Conservation (phyloP, 2,329 filamentous ascomycete genomes). For the Penicillium sp. region DNA sequence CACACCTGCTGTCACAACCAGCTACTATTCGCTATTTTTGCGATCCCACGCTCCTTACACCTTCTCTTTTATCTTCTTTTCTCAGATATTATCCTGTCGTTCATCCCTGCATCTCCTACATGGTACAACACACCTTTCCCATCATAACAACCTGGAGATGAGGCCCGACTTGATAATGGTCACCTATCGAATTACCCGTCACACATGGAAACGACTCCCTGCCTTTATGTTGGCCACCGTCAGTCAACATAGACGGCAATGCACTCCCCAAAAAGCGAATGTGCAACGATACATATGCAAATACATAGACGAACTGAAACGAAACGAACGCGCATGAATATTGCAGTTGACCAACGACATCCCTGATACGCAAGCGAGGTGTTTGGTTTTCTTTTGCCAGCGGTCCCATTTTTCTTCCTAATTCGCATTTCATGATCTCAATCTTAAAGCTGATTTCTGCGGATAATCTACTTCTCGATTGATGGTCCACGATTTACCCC, state of each 20-base stretch:
- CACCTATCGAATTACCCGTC: constrained; percentile 19
- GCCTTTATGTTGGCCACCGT: constrained; percentile 1
- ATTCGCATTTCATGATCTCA: constrained; percentile 10
- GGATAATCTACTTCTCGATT: background rate
- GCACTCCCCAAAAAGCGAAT: constrained; percentile 18
- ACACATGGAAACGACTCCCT: constrained; percentile 9
- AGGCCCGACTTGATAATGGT: constrained; percentile 6
- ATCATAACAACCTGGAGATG: background rate
- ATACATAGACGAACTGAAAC: constrained; percentile 28
- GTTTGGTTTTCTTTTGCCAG: constrained; percentile 24
- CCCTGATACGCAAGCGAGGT: constrained; percentile 24
- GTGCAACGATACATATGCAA: constrained; percentile 26
- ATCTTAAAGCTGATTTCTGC: constrained; percentile 7
- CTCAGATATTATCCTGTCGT: constrained; percentile 9
- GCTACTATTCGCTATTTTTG: constrained; percentile 6
- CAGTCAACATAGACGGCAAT: constrained; percentile 4
- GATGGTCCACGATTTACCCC: constrained; percentile 1
- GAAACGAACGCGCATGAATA: constrained; percentile 26
- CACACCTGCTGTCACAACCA: constrained; percentile 1
- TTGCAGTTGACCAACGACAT: constrained; percentile 22
- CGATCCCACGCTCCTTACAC: constrained; percentile 18
- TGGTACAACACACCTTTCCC: background rate
- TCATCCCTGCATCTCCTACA: constrained; percentile 1
- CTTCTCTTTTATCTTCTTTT: constrained; percentile 14
- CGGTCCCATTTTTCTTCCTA: constrained; percentile 12